phyloP scores from a whole-genome alignment of 2,329 filamentous ascomycete species.

The Sporothrix inflata region DNA sequence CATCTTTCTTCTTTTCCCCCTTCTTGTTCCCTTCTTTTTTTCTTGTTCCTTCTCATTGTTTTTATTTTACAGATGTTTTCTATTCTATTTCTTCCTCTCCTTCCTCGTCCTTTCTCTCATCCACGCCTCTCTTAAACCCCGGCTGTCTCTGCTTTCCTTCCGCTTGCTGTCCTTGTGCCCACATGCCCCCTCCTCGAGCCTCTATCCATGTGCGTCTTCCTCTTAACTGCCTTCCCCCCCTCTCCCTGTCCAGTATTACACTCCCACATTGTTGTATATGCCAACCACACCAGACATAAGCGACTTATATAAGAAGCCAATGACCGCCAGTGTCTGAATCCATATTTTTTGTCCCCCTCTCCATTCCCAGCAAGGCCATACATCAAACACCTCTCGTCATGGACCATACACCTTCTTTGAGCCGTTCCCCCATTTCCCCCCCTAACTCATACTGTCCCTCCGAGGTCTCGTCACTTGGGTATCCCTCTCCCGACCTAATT shows the following conservation, averaged over 20 bases:
- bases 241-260: not conserved
- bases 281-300: not conserved
- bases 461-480: slow-evolving; percentile 48
- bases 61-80: not conserved
- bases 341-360: not conserved
- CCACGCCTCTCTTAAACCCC: not conserved
- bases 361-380: not conserved
- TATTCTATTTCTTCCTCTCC: not conserved
- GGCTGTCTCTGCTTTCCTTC: not conserved
- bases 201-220: not conserved
- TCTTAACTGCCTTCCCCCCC: not conserved
- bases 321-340: not conserved
- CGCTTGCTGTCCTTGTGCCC: too few relatives aligned
- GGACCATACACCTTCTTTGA: slow-evolving; percentile 55
- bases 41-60: not conserved
- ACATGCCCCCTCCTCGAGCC: too few relatives aligned
- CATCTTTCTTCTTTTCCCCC: not conserved
- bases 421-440: slow-evolving; percentile 49
- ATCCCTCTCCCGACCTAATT: slow-evolving; percentile 51
- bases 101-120: too few relatives aligned
- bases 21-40: not conserved
- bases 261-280: not conserved
- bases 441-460: slow-evolving; percentile 51
- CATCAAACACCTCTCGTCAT: slow-evolving; percentile 41
- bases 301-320: not conserved